These are phyloP conservation scores for Pilobolus umbonatus DNA, from an alignment of 192 early-diverging fungal genomes.

Conservation along the genomic window DNA sequence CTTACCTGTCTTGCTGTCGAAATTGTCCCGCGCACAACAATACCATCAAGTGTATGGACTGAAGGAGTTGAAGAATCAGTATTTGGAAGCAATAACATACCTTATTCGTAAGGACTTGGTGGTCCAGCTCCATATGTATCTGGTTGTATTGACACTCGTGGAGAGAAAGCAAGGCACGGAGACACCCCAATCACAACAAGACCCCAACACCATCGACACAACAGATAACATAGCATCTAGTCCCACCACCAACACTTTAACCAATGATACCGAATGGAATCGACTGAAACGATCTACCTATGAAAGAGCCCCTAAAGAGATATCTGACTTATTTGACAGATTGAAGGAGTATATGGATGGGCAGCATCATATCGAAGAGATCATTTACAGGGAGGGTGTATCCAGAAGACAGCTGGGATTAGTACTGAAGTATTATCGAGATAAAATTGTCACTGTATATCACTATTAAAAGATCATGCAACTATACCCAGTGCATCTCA, in stretches of 20 bases:
- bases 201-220: neutral
- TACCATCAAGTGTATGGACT: conserved; percentile 45
- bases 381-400: conserved; percentile 60
- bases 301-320: conserved; percentile 48
- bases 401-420: conserved; percentile 27
- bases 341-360: conserved; percentile 76
- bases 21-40: conserved; percentile 55
- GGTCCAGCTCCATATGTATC: conserved; percentile 79
- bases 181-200: neutral
- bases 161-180: conserved; percentile 28
- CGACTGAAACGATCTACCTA: conserved; percentile 46
- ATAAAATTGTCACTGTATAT: conserved; percentile 30
- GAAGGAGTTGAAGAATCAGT: conserved; percentile 61
- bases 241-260: conserved; percentile 14
- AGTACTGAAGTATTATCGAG: conserved; percentile 33
- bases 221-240: conserved; percentile 17
- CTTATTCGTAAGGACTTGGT: conserved; percentile 73
- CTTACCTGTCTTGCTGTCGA: conserved; percentile 50
- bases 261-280: conserved; percentile 18
- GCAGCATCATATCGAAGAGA: conserved; percentile 74
- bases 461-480: conserved; percentile 13
- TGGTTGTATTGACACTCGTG: conserved; percentile 56
- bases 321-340: conserved; percentile 51
- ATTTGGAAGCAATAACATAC: conserved; percentile 79
- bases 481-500: too few relatives aligned